Base-by-base conservation (phyloP, 2,329 filamentous ascomycete species). In the Nemania bipapillata region DNA sequence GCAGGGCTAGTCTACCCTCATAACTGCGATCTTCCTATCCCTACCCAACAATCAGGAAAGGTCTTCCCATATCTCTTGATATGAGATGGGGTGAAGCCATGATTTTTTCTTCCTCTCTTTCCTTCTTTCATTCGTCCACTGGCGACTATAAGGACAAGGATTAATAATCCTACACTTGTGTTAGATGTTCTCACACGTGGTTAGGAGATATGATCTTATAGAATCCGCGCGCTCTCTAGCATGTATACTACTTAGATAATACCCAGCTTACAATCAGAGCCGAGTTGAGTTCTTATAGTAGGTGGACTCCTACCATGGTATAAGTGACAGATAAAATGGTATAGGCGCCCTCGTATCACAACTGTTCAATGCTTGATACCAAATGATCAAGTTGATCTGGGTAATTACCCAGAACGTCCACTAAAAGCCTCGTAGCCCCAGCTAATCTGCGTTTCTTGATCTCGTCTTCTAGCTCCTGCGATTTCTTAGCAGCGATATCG, bases 401-500 rank as follows among this genome's bases (percentile, higher is more conserved):
- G 2, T 73, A 74, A 17, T 77, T 75, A 8, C 73, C 59, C 6
- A 87, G 61, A 4, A 87, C 79, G 58, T 83, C 80, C 0, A 72
- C 72, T 40, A 89, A 72, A 32, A 85, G 75, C 50, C 76, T 79
- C 24, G 79, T 80, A 1, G 84, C 82, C 0, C 86, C 86, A 55
- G 77, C 83, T 49, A 96, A 77, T 68, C 88, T 87, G 70, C 90
- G 89, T 70, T 83, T 83, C 72, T 84, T 87, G 74, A 94, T 89
- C 72, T 90, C 87, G 60, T 89, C 86, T 81, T 99, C 96, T 80
- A 99, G 82, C 79, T 95, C 90, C 45, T 83, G 84, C 68, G 93
- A 96, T 81, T 96, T 96, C 54, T 84, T 82, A n/a, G 87, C 89
- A 2, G 96, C 96, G 26, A 93, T 84, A 28, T 94, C 92, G 37